Conservation (phyloP, 2,329 filamentous ascomycete species). For the Sclerotinia spermophila region DNA sequence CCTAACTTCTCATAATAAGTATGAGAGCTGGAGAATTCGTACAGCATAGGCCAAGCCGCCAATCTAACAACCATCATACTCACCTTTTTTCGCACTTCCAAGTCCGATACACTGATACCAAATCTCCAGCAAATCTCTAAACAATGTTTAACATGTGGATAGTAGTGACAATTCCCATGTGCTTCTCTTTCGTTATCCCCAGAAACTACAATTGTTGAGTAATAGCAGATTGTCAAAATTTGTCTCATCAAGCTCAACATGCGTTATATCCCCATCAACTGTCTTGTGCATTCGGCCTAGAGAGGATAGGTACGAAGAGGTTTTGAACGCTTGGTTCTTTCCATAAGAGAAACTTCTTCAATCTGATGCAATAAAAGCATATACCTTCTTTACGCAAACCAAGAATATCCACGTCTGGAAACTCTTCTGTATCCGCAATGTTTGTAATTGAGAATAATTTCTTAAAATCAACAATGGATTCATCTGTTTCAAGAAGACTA, state of each 20-base stretch:
- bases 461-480: neutral
- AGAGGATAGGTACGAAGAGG: neutral
- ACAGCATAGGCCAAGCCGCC: neutral
- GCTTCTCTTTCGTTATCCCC: neutral
- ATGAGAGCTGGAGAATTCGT: neutral
- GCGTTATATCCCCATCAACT: neutral
- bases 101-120: neutral
- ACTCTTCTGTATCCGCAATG: neutral
- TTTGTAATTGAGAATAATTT: neutral
- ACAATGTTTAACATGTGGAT: conserved; percentile 2
- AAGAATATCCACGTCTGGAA: neutral
- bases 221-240: neutral
- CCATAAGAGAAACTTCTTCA: neutral
- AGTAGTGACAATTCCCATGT: neutral
- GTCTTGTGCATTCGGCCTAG: neutral
- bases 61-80: neutral
- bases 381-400: neutral
- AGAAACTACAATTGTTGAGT: neutral
- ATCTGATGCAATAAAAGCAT: neutral
- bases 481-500: neutral
- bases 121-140: neutral
- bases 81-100: neutral
- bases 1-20: neutral
- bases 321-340: neutral
- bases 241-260: neutral